phyloP scores from a whole-genome alignment of 768 basidiomycete genomes.

The Infundibulicybe gibba region DNA sequence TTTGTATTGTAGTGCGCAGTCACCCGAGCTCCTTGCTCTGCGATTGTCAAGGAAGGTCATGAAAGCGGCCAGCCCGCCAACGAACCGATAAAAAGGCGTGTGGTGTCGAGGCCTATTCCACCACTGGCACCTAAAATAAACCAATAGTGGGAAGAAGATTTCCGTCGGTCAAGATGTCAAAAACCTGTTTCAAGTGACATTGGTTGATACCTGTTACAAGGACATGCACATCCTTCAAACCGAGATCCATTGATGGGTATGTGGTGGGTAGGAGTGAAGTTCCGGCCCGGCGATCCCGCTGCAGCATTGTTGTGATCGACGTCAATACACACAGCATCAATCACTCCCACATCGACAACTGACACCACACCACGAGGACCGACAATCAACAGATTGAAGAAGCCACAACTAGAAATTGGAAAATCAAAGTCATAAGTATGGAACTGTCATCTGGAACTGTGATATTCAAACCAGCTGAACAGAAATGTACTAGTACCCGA shows the following conservation, averaged over 20 bases:
- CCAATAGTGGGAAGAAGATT: background rate
- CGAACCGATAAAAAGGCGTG: constrained; percentile 50
- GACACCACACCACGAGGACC: too few species aligned
- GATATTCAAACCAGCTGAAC: background rate
- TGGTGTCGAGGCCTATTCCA: constrained; percentile 68
- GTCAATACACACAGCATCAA: too few species aligned
- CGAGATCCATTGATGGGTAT: constrained; percentile 50
- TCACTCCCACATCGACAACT: too few species aligned
- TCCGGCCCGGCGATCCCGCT: too few species aligned
- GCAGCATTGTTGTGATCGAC: too few species aligned
- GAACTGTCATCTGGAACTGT: too few species aligned
- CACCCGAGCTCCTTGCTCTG: constrained; percentile 70
- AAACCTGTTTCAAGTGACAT: background rate
- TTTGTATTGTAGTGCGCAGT: constrained; percentile 70
- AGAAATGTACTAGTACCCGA: background rate
- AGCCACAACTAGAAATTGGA: too few species aligned
- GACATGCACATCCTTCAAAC: constrained; percentile 57
- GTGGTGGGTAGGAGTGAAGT: too few species aligned
- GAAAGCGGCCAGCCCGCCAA: background rate
- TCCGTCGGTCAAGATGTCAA: background rate
- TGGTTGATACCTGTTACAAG: constrained; percentile 55
- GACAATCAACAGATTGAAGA: too few species aligned
- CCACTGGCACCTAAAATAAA: constrained; percentile 61
- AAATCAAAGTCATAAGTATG: too few species aligned
- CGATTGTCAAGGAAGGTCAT: background rate